Evolutionary conservation across 371 early-diverging fungal genomes (phyloP).

Genomic region (Dichotomocladium elegans): DNA sequence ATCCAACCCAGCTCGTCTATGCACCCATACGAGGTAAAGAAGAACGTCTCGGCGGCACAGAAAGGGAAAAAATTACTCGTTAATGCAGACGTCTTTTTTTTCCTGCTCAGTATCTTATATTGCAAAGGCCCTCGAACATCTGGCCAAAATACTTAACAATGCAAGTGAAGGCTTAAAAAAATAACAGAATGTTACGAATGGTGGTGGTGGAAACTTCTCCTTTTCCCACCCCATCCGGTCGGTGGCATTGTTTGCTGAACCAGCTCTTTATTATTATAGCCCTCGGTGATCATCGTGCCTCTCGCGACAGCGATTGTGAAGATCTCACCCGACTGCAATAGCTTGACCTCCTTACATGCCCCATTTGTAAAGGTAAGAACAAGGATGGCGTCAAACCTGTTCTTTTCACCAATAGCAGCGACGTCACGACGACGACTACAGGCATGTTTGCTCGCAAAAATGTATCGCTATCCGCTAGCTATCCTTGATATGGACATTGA

Average conservation of each 20-base stretch:
- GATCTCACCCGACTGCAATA: conserved; percentile 22
- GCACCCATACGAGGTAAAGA: conserved; percentile 43
- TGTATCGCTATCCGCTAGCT: conserved; percentile 52
- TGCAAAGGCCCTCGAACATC: conserved; percentile 41
- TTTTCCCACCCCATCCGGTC: no score
- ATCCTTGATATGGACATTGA: conserved; percentile 58
- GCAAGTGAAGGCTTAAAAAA: conserved; percentile 19
- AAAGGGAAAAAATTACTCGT: not conserved
- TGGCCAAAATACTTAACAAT: conserved; percentile 25
- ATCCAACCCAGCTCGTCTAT: conserved; percentile 35
- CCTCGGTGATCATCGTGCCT: conserved; percentile 38
- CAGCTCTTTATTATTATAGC: no score
- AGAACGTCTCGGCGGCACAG: not conserved
- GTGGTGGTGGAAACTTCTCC: no score
- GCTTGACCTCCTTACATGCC: conserved; percentile 58
- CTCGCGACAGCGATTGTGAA: conserved; percentile 38
- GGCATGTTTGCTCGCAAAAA: conserved; percentile 60
- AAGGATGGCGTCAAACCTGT: no score
- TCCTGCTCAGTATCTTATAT: conserved; percentile 34
- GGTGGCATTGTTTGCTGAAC: no score
- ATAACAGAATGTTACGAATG: not conserved
- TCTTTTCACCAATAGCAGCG: not conserved
- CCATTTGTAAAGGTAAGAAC: conserved; percentile 43
- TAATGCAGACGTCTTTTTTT: not conserved
- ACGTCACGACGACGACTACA: conserved; percentile 4